Percentiles rank a stretch among this genome's conserved stretches.
Conservation (phyloP, 371 early-diverging fungal genomes). For the Syncephalastrum contaminatum region DNA sequence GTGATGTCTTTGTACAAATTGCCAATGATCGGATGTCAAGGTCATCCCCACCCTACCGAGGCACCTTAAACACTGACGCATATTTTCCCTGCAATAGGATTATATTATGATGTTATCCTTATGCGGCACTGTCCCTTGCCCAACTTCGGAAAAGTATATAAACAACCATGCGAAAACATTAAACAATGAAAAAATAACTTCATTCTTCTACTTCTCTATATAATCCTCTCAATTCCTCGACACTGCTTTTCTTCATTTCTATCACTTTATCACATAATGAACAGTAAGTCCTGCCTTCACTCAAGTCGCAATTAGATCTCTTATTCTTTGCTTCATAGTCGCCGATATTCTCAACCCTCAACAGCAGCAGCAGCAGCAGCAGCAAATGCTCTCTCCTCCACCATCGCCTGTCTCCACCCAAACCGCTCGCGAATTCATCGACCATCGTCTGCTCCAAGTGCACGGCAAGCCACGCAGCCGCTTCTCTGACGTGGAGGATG, state of each 20-base stretch:
- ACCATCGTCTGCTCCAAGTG: constrained; percentile 12
- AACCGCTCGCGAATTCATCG: not conserved
- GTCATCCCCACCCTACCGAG: constrained; percentile 1
- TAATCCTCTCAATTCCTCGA: not conserved
- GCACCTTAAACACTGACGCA: constrained; percentile 4
- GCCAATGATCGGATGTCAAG: constrained; percentile 12
- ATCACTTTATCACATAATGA: constrained; percentile 19
- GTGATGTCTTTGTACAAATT: constrained; percentile 5
- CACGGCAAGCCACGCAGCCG: constrained; percentile 49
- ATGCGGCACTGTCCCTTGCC: constrained; percentile 8
- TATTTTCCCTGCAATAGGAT: constrained; percentile 2
- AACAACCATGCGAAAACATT: constrained; percentile 4
- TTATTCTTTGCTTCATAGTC: constrained; percentile 19
- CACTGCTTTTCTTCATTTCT: not conserved
- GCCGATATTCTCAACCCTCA: constrained; percentile 47
- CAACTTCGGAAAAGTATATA: constrained; percentile 5
- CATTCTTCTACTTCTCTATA: constrained; percentile 1
- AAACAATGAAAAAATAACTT: constrained; percentile 1
- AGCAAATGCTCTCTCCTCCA: constrained; percentile 28
- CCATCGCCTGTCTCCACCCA: constrained; percentile 22
- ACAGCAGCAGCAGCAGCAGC: constrained; percentile 1
- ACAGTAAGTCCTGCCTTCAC: constrained; percentile 23
- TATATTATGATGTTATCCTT: constrained; percentile 12
- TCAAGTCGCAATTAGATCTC: not conserved
- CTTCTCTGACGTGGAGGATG: constrained; percentile 46